Base-by-base conservation (phyloP, 2,329 filamentous ascomycete genomes). In the Claviceps pusilla region DNA sequence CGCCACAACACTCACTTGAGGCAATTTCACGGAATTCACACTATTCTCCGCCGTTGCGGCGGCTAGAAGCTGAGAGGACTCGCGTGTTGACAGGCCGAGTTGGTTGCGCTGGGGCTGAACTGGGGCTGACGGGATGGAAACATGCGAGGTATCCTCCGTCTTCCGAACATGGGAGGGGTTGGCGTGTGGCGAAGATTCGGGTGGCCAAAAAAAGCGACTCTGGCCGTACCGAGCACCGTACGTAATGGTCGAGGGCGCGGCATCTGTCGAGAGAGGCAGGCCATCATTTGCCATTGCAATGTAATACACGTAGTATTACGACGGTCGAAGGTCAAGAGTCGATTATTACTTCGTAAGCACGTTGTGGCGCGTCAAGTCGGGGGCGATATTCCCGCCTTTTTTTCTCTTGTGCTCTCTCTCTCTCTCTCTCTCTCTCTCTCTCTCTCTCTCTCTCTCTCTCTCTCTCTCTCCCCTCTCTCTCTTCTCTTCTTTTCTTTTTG, bases 91-190 rank as follows among this genome's bases (percentile, higher is more conserved):
- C 9, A 37, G 28, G 11, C 47, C 31, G 10, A 31, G 31, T 24
- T 33, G 29, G 29, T 19, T 51, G 50, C 6, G 11, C 43, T 16
- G 31, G 19, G 28, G 19, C 19, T 19, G 19, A 19, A 19, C 41
- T 47, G 29, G 31, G 16, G 42, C 48, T 48, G 46, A 50, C 46
- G 46, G 41, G 6, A 37, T 37, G 11, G 10, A 50, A 35, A 54
- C 19, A 54, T 45, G 52, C 52, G 39, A 54, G 45, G 47, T 28
- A 54, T 54, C 52, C 52, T 54, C 52, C 39, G 19, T 28, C 7
- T 39, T 54, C 52, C 47, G 52, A 45, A 14, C 47, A 54, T 24
- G 47, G 52, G 7, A 37, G 39, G 37, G 39, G 39, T 50, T 50
- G 29, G 10, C 12, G 45, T 37, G 39, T 53, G 39, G 29, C 48